A percentile compares a stretch with the other conserved stretches of the same genome.
These are phyloP conservation scores for Henningerozyma blattae DNA, from an alignment of 805 yeast genomes.

Conservation along the genomic window DNA sequence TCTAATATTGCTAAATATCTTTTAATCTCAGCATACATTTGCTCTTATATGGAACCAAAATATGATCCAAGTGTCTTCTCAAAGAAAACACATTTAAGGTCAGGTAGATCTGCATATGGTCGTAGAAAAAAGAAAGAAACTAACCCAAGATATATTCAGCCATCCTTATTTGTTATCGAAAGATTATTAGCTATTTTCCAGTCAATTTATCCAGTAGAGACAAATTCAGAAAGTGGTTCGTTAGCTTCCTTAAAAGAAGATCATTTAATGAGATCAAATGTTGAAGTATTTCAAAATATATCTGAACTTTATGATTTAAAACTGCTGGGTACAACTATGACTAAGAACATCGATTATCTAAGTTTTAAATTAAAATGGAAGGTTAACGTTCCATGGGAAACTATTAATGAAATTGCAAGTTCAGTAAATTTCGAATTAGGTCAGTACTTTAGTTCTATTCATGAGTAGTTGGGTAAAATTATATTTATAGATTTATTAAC, in stretches of 20 bases:
- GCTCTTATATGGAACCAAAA: slow-evolving; percentile 62
- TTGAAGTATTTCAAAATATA: slow-evolving; percentile 42
- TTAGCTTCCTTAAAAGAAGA: slow-evolving; percentile 11
- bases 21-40: slow-evolving; percentile 72
- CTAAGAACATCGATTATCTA: slow-evolving; percentile 38
- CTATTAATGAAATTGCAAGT: slow-evolving; percentile 45
- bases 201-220: slow-evolving; percentile 43
- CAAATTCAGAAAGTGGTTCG: slow-evolving; percentile 7
- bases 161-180: slow-evolving; percentile 66
- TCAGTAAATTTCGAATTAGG: slow-evolving; percentile 57
- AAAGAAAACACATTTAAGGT: slow-evolving; percentile 32
- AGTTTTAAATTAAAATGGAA: slow-evolving; percentile 68
- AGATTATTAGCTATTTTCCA: slow-evolving; percentile 69
- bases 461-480: slow-evolving; percentile 6
- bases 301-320: slow-evolving; percentile 50
- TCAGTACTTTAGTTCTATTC: slow-evolving; percentile 34
- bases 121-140: slow-evolving; percentile 35
- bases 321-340: slow-evolving; percentile 31
- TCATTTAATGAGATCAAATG: slow-evolving; percentile 27
- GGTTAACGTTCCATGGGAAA: slow-evolving; percentile 60
- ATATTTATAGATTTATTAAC: not conserved
- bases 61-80: slow-evolving; percentile 64
- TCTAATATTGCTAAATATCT: slow-evolving; percentile 55
- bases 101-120: slow-evolving; percentile 30
- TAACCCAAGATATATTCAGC: slow-evolving; percentile 53